These are phyloP conservation scores for Lactifluus pinguis DNA, from an alignment of 768 basidiomycete species.

Conservation along the genomic window DNA sequence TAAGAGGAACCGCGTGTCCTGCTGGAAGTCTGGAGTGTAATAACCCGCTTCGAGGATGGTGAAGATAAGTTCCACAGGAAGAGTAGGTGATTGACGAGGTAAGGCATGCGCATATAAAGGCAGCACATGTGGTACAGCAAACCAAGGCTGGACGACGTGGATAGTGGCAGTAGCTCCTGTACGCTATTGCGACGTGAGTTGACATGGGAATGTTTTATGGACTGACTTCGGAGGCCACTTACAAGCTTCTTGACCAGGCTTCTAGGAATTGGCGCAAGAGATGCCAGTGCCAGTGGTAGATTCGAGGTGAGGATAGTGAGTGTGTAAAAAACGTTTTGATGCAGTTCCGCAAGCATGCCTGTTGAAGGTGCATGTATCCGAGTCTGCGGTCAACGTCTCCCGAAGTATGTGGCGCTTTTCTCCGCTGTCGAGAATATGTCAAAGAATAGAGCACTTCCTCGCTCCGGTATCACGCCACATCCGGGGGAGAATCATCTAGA, in stretches of 20 bases:
- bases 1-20: slow-evolving; percentile 36
- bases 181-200: not conserved
- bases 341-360: not conserved
- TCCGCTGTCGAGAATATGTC: not conserved
- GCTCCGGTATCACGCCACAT: not conserved
- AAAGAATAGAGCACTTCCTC: not conserved
- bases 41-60: slow-evolving; percentile 53
- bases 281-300: not conserved
- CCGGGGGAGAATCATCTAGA: not conserved
- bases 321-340: not conserved
- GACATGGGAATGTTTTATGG: not conserved
- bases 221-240: not conserved
- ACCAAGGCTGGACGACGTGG: not conserved
- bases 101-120: not conserved
- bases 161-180: not conserved
- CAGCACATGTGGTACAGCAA: no score
- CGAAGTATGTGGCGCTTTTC: not conserved
- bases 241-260: not conserved
- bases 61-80: slow-evolving; percentile 59
- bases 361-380: not conserved
- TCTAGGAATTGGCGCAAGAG: not conserved
- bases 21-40: slow-evolving; percentile 29
- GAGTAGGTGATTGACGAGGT: not conserved
- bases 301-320: not conserved
- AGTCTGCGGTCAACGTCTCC: not conserved